Conservation (phyloP, 768 basidiomycete species). For the Lentinula guzmanii region DNA sequence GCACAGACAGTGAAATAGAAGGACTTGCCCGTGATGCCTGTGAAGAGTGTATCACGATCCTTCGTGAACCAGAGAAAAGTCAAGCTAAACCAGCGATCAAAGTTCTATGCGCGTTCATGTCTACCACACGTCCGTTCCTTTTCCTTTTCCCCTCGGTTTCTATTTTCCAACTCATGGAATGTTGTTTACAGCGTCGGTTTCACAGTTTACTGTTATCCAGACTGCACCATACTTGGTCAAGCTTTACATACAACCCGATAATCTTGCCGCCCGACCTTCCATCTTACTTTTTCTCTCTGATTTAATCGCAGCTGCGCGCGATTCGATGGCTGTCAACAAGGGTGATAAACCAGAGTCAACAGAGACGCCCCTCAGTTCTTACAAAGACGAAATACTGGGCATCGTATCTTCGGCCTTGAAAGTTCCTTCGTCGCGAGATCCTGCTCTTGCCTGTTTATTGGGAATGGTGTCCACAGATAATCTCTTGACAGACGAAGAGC, state of each 20-base stretch:
- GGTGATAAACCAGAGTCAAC: conserved; percentile 9
- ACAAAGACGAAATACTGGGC: conserved; percentile 75
- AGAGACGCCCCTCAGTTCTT: conserved; percentile 40
- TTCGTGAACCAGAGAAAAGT: conserved; percentile 90
- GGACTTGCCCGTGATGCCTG: conserved; percentile 71
- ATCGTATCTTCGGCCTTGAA: conserved; percentile 55
- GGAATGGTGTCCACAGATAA: conserved; percentile 57
- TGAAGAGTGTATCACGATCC: conserved; percentile 70
- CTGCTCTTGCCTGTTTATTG: conserved; percentile 62
- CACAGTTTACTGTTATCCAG: conserved; percentile 60
- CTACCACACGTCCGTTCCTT: conserved; percentile 63
- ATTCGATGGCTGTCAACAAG: conserved; percentile 23
- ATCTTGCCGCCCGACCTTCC: conserved; percentile 58
- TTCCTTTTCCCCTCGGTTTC: not conserved
- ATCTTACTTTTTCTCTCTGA: conserved; percentile 65
- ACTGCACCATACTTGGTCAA: conserved; percentile 71
- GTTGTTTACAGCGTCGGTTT: conserved; percentile 51
- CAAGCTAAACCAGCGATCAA: conserved; percentile 87
- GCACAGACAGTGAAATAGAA: conserved; percentile 35
- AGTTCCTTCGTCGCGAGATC: conserved; percentile 39
- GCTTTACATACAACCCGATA: conserved; percentile 69
- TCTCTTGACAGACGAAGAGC: conserved; percentile 66
- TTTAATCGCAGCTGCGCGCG: conserved; percentile 48
- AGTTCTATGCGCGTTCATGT: conserved; percentile 69
- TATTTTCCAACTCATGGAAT: not conserved